Percentiles rank a stretch among this genome's conserved stretches.
Evolutionary conservation across 148 eudicot species (phyloP).

Genomic region (Cornus suecica): DNA sequence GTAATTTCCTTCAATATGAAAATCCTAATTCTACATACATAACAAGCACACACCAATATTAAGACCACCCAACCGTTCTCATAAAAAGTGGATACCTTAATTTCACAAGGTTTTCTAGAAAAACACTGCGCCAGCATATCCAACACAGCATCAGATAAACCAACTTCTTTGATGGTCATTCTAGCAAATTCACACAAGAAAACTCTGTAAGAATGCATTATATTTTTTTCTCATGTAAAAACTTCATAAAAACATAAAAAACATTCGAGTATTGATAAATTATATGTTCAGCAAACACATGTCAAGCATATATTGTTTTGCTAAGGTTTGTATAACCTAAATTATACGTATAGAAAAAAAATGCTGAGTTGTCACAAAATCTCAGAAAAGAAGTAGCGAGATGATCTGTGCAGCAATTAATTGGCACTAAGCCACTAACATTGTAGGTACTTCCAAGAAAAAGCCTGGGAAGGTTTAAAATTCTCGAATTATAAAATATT

Average conservation of each 20-base stretch:
- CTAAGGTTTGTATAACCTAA: neutral
- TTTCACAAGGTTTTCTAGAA: conserved; percentile 70
- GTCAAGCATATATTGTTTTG: neutral
- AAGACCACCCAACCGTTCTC: neutral
- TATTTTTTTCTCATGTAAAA: neutral
- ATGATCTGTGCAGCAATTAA: neutral
- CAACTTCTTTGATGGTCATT: conserved; percentile 65
- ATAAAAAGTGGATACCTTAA: conserved; percentile 51
- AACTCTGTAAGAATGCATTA: neutral
- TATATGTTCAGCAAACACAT: neutral
- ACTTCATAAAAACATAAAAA: neutral
- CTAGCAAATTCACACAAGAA: conserved; percentile 32
- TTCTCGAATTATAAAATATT: neutral
- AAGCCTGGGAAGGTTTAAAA: neutral
- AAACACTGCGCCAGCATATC: conserved; percentile 73
- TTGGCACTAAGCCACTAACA: neutral
- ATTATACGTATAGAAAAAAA: neutral
- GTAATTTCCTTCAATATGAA: too few relatives aligned
- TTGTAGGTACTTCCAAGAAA: neutral
- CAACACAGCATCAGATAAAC: conserved; percentile 68
- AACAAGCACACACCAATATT: neutral
- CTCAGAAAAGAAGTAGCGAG: neutral
- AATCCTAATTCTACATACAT: neutral
- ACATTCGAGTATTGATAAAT: neutral
- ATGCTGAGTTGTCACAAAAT: neutral